These are phyloP conservation scores for Lentinula edodes DNA, from an alignment of 768 basidiomycete species.

Conservation along the genomic window DNA sequence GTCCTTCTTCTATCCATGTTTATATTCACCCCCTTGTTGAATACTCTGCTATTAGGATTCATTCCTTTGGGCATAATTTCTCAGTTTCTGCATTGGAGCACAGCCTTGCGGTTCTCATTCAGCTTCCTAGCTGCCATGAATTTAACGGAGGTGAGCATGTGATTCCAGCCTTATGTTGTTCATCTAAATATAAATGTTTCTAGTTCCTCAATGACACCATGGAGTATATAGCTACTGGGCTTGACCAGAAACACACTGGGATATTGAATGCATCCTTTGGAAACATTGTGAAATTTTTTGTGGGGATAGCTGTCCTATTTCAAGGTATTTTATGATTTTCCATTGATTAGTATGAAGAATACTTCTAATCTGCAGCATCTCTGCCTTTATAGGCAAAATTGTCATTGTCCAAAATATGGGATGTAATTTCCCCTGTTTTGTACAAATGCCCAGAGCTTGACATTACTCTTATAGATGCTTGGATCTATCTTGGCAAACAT, in stretches of 20 bases:
- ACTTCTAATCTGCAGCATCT: not conserved
- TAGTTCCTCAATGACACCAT: slow-evolving; percentile 78
- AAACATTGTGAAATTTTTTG: slow-evolving; percentile 84
- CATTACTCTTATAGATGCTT: slow-evolving; percentile 51
- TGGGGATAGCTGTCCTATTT: slow-evolving; percentile 76
- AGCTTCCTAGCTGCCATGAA: slow-evolving; percentile 83
- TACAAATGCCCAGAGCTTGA: not conserved
- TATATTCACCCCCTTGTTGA: not conserved
- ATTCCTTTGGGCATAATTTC: slow-evolving; percentile 68
- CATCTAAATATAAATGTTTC: not conserved
- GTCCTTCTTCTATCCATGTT: not conserved
- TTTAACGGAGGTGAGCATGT: slow-evolving; percentile 63
- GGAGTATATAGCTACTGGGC: slow-evolving; percentile 67
- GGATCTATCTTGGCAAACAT: slow-evolving; percentile 90
- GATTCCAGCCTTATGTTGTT: not conserved
- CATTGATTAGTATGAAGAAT: not conserved
- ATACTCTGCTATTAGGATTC: slow-evolving; percentile 24
- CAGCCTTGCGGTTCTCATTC: slow-evolving; percentile 63
- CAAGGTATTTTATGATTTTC: slow-evolving; percentile 44
- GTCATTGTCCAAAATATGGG: slow-evolving; percentile 90
- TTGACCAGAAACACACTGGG: slow-evolving; percentile 83
- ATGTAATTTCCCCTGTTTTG: not conserved
- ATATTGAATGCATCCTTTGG: slow-evolving; percentile 81
- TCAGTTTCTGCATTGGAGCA: slow-evolving; percentile 69
- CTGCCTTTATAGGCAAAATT: slow-evolving; percentile 51